Conservation (phyloP, 83 land plant genomes). For the Picea abies region DNA sequence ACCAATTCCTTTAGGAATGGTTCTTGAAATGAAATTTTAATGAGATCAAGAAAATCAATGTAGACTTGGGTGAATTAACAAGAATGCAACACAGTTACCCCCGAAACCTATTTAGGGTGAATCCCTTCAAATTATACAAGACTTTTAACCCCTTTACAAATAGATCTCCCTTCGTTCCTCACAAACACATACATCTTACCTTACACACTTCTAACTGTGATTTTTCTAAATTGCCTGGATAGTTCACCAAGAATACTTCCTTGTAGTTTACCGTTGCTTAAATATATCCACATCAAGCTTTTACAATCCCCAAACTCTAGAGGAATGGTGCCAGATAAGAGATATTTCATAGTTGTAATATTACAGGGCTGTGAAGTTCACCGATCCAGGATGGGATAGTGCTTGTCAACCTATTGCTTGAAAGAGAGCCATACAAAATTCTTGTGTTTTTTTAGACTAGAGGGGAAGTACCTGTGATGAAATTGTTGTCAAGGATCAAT, state of each 20-base stretch:
- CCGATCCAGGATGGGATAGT: slow-evolving; percentile 72
- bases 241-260: slow-evolving; percentile 56
- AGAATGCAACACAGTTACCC: slow-evolving; percentile 35
- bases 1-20: slow-evolving; percentile 75
- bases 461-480: slow-evolving; percentile 55
- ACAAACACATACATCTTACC: slow-evolving; percentile 59
- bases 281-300: slow-evolving; percentile 79
- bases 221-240: slow-evolving; percentile 53
- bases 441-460: slow-evolving; percentile 52
- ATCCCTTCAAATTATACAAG: slow-evolving; percentile 75
- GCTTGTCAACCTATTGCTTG: slow-evolving; percentile 66
- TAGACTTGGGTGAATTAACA: slow-evolving; percentile 70
- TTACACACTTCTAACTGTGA: slow-evolving; percentile 31
- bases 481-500: slow-evolving; percentile 69
- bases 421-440: slow-evolving; percentile 67
- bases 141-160: slow-evolving; percentile 69
- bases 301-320: slow-evolving; percentile 68
- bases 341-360: slow-evolving; percentile 73
- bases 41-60: slow-evolving; percentile 70
- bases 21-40: slow-evolving; percentile 50
- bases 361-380: slow-evolving; percentile 35
- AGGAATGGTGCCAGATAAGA: slow-evolving; percentile 64
- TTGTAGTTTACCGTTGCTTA: slow-evolving; percentile 54
- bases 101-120: slow-evolving; percentile 39
- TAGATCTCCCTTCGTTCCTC: slow-evolving; percentile 52